phyloP scores from a whole-genome alignment of 768 basidiomycete species.

The Harrya chromipes region DNA sequence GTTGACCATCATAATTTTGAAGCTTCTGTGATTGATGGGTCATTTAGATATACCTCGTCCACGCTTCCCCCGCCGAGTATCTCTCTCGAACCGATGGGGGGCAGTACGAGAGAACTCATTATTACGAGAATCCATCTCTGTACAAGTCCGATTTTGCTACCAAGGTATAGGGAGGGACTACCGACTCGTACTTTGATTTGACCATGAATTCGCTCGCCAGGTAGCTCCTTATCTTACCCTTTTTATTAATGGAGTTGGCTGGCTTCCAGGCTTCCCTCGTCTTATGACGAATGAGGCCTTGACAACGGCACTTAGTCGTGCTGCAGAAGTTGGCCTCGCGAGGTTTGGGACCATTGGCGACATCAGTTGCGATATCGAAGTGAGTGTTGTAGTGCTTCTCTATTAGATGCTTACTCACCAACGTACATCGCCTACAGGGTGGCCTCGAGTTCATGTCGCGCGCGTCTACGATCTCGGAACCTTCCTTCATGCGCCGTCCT shows the following conservation, averaged over 20 bases:
- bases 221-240: slow-evolving; percentile 84
- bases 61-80: slow-evolving; percentile 68
- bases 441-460: slow-evolving; percentile 79
- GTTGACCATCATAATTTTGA: neutral
- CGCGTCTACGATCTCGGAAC: slow-evolving; percentile 75
- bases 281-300: slow-evolving; percentile 72
- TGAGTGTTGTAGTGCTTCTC: slow-evolving; percentile 27
- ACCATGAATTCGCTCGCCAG: slow-evolving; percentile 35
- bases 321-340: slow-evolving; percentile 47
- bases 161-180: slow-evolving; percentile 42
- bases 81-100: slow-evolving; percentile 54
- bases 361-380: slow-evolving; percentile 86
- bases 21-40: neutral
- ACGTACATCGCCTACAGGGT: slow-evolving; percentile 59
- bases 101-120: slow-evolving; percentile 60
- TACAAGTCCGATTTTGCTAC: slow-evolving; percentile 69
- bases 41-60: slow-evolving; percentile 70
- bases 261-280: slow-evolving; percentile 75
- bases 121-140: slow-evolving; percentile 66
- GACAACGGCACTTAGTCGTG: slow-evolving; percentile 44
- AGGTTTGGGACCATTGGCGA: slow-evolving; percentile 78
- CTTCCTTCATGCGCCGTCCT: slow-evolving; percentile 58
- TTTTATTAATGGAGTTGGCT: slow-evolving; percentile 84
- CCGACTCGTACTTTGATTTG: neutral
- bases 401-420: neutral